Evolutionary conservation across 768 basidiomycete species (phyloP), one percentile per base, ranked within the genome.

Genomic region (Coprinopsis marcescibilis): DNA sequence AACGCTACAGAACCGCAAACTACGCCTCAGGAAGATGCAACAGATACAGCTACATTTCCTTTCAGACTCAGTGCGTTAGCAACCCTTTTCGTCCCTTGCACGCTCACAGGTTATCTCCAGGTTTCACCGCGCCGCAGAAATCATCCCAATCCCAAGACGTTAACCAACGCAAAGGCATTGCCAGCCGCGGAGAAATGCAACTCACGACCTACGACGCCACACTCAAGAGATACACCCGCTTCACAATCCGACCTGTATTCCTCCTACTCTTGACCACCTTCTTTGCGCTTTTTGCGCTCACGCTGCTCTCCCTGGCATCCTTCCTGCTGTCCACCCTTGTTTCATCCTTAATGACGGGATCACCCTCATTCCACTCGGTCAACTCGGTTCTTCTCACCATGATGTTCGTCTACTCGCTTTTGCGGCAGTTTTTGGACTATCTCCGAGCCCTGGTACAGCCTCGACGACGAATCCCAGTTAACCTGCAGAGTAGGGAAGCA

Each of bases 341-440:
- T 21, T 43, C 41, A 7, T 27, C 27, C 5, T 30, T 43, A 15
- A 6, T 43, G 4, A 10, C 41, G 11, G 41, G 41, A 4, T 43
- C 41, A 15, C 41, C 41, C n/a, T 43, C 41, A 4, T 43, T 43
- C 41, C 41, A 43, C 27, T 20, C 26, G 12, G 17, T 43, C 24
- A 43, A 43, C 41, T 27, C 26, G 5, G 26, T 43, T 12, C 4
- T 43, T 12, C 17, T 43, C 10, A 43, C 41, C 24, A 8, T 43
- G 41, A 24, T 43, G 4, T 43, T 43, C 19, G 15, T 43, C 11
- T 43, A 43, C 17, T 43, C 41, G 24, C 24, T 43, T 4, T 30
- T 26, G 15, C n/a, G 21, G 17, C 41, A 43, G 41, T n/a, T 43
- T 4, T 8, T 43, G 26, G 41, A 43, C 12, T 43, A 30, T 26